Evolutionary conservation across 2,329 filamentous ascomycete species (phyloP), one percentile per base, ranked within the genome.

Genomic region (Arthrobotrys megalospora): DNA sequence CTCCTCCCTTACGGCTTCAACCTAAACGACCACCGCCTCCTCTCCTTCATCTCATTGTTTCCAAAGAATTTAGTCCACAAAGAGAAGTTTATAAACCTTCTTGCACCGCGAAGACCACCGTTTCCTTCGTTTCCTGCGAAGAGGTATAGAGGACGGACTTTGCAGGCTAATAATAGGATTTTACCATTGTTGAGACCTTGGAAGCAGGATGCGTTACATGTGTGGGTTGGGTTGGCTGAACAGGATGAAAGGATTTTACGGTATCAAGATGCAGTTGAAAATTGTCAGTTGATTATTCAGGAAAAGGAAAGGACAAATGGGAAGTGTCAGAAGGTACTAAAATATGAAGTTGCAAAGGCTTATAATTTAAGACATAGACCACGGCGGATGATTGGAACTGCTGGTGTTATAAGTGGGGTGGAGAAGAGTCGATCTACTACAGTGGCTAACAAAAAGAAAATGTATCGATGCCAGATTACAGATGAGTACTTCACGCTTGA

Each of bases 391-490:
- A 16, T 12, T 28, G 24, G 24, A 5, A 28, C 2, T 28, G 5
- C 24, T 5, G 24, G 2, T 28, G 24, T 28, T 2, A 28, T 28
- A 28, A 28, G 24, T 28, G 24, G 24, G 24, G 5, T 5, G 24
- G 24, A 28, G 24, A 28, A 5, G 5, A 5, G 24, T 28, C 24
- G 24, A 28, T 5, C 24, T 28, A 28, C 24, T 28, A 28, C 24
- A n/a, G 8, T 58, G 32, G 6, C 21, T 58, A 21, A 0, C 28
- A 1, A 1, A 3, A 36, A 16, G 36, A 58, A 48, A 21, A 32
- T 32, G n/a, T 72, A 72, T 65, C 36, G 69, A 21, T 73, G 69
- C 12, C 69, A 73, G 12, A 58, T 73, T 32, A 73, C 69, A 5
- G 69, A 73, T 38, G 60, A 73, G 32, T 66, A 66, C 32, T 36